Evolutionary conservation across 352 stramenopile species (phyloP).

Genomic region (Elongisporangium undulatum): DNA sequence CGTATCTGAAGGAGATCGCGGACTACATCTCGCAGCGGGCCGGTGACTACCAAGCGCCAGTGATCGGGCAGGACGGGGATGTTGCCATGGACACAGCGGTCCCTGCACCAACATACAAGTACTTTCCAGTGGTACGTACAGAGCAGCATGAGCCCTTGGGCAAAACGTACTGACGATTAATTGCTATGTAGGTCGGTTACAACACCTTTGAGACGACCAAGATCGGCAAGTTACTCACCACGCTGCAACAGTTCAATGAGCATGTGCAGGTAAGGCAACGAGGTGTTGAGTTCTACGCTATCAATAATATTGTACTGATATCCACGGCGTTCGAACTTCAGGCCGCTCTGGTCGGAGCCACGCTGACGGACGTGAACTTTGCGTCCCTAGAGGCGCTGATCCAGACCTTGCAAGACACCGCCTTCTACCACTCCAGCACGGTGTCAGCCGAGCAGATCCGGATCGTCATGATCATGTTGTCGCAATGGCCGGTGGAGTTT

Average conservation of each 20-base stretch:
- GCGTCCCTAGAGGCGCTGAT: slow-evolving; percentile 54
- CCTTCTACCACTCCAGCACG: slow-evolving; percentile 91
- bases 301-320: slow-evolving; percentile 1
- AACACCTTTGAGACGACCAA: slow-evolving; percentile 92
- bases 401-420: slow-evolving; percentile 70
- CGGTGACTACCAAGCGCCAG: slow-evolving; percentile 68
- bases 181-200: slow-evolving; percentile 61
- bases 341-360: slow-evolving; percentile 7
- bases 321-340: slow-evolving; percentile 1
- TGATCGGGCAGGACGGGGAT: slow-evolving; percentile 39
- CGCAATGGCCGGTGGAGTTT: slow-evolving; percentile 60
- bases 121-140: slow-evolving; percentile 57
- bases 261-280: slow-evolving; percentile 40
- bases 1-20: slow-evolving; percentile 92
- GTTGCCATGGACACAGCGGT: slow-evolving; percentile 8
- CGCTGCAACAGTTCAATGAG: slow-evolving; percentile 89
- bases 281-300: slow-evolving; percentile 8
- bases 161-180: slow-evolving; percentile 18
- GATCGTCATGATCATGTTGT: slow-evolving; percentile 55
- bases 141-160: slow-evolving; percentile 6
- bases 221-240: slow-evolving; percentile 89
- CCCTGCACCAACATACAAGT: slow-evolving; percentile 35
- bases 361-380: slow-evolving; percentile 44
- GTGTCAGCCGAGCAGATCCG: slow-evolving; percentile 63
- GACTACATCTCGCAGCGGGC: slow-evolving; percentile 95